Base-by-base conservation (phyloP, 129 eudicot genomes). In the Flaveria linearis region DNA sequence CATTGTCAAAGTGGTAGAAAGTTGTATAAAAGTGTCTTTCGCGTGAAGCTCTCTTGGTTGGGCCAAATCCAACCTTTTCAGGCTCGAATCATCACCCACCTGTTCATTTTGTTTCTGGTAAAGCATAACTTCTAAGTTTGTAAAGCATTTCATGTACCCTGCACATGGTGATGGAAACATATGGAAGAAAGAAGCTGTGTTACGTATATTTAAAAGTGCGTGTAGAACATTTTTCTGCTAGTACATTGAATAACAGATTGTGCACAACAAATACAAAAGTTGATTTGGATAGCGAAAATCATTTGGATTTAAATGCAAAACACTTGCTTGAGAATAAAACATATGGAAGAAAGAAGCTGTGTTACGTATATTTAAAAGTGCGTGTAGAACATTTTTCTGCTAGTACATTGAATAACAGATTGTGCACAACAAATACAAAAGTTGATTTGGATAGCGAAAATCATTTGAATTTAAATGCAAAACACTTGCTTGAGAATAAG, bases 221-320 rank as follows among this genome's bases (percentile, higher is more conserved):
- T 56, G 69, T 46, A 60, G 69, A 69, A 49, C 57, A 33, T 43
- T 58, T 79, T 70, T 78, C 71, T 61, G 58, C 65, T 70, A 51
- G 43, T 71, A 78, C 56, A 57, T 22, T 25, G n/a, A 26, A 28
- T 9, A 10, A 77, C 26, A 11, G 28, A 53, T 39, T 45, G 62
- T 78, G 51, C 76, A 78, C 49, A 12, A 47, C 52, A 78, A 68
- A 57, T 68, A 69, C 75, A 78, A 78, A 77, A 69, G 58, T 58
- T 60, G 69, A 56, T 57, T 69, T 78, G 53, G 74, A 52, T 55
- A 25, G 33, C 47, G 30, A 73, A 58, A 65, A 58, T 74, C 22
- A 41, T 58, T 47, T 28, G 50, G 72, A 30, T 46, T 76, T 51
- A 70, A 33, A 78, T 79, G 72, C 83, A 72, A 72, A 79, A 79